Percentiles rank a stretch among this genome's conserved stretches.
These are phyloP conservation scores for Circinella minor DNA, from an alignment of 371 early-diverging fungal species.

Conservation along the genomic window DNA sequence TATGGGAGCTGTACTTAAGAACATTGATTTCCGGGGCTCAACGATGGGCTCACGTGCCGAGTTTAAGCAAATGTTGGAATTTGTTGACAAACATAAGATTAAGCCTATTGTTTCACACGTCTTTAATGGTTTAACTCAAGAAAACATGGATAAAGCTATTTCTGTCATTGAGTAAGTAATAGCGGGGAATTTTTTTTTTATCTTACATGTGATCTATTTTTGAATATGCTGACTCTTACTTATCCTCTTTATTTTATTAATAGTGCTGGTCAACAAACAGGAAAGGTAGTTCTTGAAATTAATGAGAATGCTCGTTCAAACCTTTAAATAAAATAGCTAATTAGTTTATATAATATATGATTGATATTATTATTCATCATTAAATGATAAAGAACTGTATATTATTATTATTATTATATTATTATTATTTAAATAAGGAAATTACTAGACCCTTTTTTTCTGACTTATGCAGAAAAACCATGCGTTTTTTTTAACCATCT, in stretches of 20 bases:
- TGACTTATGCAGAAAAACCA: no score
- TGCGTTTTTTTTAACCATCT: no score
- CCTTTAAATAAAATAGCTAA: neutral
- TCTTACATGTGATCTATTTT: constrained; percentile 20
- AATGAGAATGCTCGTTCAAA: constrained; percentile 3
- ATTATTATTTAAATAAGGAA: no score
- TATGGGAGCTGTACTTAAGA: constrained; percentile 58
- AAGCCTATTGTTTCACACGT: constrained; percentile 67
- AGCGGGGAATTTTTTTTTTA: constrained; percentile 4
- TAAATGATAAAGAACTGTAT: neutral
- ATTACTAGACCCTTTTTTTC: no score
- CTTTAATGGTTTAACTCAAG: constrained; percentile 54
- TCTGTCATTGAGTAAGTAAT: constrained; percentile 6
- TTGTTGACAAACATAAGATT: constrained; percentile 61
- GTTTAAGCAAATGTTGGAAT: constrained; percentile 64
- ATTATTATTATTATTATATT: no score
- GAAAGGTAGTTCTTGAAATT: constrained; percentile 26
- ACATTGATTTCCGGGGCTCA: constrained; percentile 64
- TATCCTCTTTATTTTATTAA: neutral
- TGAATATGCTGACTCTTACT: neutral
- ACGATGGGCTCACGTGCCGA: constrained; percentile 74
- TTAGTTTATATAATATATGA: neutral
- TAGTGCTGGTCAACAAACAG: constrained; percentile 26
- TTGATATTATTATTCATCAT: no score
- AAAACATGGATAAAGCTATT: constrained; percentile 51